Evolutionary conservation across 2,329 filamentous ascomycete genomes (phyloP), one percentile per base, ranked within the genome.

Genomic region (Aspergillus brunneoviolaceus): DNA sequence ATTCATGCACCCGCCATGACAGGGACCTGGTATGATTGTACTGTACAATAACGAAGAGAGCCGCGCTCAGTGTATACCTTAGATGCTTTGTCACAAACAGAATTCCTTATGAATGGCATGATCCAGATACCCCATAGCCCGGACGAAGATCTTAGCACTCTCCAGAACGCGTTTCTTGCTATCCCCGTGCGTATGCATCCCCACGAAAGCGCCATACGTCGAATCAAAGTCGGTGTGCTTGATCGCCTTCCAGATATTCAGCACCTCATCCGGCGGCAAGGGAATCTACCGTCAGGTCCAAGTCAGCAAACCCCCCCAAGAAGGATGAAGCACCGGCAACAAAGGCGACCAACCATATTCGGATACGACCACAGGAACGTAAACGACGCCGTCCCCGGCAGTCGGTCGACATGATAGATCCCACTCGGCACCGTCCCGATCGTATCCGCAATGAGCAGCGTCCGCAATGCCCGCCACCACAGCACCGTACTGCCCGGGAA

Each of bases 281-380:
- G 90, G 90, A 19, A 94, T 92, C 84, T 76, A 55, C 91, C 84
- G 51, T 61, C 51, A 58, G 9, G 27, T 29, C 7, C 27, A 10
- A 29, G 27, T 29, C 27, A 29, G 27, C 27, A 29, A 27, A 27
- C 4, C 27, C 27, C 27, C 27, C 27, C 1, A 35, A 14, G 12
- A 35, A 16, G 14, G 12, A 35, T 12, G 14, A 12, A 35, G 12
- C 11, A 35, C 21, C 21, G 21, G 21, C 11, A 42, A 62, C 66
- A n/a, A 61, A 52, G 60, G 57, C 54, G 50, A 67, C 62, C 57
- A 19, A 72, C 70, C 63, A 79, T 79, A 71, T 92, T 91, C 1
- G 88, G 88, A 63, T 89, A 87, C 55, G 87, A 89, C 88, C 89
- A 93, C 83, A 91, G 88, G 75, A 92, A 93, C 0, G 85, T 78